phyloP scores from a whole-genome alignment of 2,329 filamentous ascomycete genomes.

The Colletotrichum kahawae region DNA sequence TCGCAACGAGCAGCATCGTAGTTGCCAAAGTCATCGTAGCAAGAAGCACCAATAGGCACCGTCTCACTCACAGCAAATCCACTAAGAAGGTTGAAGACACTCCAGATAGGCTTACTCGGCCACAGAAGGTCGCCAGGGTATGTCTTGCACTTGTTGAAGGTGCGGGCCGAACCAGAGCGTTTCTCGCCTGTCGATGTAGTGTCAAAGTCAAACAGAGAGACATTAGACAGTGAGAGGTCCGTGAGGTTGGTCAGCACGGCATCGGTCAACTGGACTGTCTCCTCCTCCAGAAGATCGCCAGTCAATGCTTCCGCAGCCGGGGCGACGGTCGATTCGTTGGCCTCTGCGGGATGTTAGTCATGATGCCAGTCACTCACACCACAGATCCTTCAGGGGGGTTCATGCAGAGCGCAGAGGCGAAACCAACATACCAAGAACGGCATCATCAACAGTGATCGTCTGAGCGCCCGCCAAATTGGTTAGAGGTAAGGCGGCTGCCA shows the following conservation, averaged over 20 bases:
- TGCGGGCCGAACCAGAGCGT: not conserved
- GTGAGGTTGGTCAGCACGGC: slow-evolving; percentile 35
- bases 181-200: not conserved
- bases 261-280: slow-evolving; percentile 28
- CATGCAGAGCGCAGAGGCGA: not conserved
- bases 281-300: not conserved
- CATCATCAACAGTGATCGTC: slow-evolving; percentile 5
- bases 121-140: slow-evolving; percentile 33
- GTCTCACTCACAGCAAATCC: slow-evolving; percentile 37
- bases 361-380: not conserved
- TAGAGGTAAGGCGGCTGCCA: not conserved
- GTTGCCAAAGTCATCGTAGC: slow-evolving; percentile 29
- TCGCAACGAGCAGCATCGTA: slow-evolving; percentile 31
- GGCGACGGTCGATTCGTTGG: not conserved
- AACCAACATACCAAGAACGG: not conserved
- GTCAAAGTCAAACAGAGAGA: slow-evolving; percentile 32
- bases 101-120: slow-evolving; percentile 31
- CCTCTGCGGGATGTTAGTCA: not conserved
- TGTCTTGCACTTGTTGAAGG: slow-evolving; percentile 37
- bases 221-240: slow-evolving; percentile 29
- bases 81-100: slow-evolving; percentile 34
- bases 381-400: not conserved
- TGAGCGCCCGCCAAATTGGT: not conserved
- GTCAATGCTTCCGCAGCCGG: not conserved
- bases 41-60: slow-evolving; percentile 34